Base-by-base conservation (phyloP, 2,329 filamentous ascomycete genomes). In the Exophiala bonariae region DNA sequence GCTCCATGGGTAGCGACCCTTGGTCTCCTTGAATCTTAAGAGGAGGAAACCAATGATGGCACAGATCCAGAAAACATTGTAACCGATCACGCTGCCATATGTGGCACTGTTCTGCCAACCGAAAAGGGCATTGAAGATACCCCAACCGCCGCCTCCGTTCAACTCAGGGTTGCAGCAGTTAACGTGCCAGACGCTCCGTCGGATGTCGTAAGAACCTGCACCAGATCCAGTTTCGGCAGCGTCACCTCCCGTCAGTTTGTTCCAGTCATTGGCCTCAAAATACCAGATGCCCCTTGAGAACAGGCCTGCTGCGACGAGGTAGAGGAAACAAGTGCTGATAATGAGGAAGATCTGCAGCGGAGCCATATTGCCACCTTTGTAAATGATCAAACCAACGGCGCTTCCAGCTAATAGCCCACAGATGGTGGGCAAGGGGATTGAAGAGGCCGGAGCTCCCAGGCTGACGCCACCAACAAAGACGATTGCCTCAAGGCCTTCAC, bases 91-190 rank as follows among this genome's bases (percentile, higher is more conserved):
- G 1, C 87, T 91, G 41, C 89, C 89, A 60, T 92, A 90, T 2
- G 89, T 95, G 4, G 87, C 90, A 10, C 86, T 89, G 71, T 95
- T 95, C 52, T 83, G 80, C 90, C 90, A 96, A 49, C 90, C 89
- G 9, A 95, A 75, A 43, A 95, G 76, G 49, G 87, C 83, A 60
- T 95, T 92, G 75, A 95, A 87, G 56, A 95, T 82, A 45, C 87
- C 88, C 89, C 89, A 95, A 35, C 86, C 87, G 30, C 85, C 83
- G 38, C 85, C 85, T 20, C 86, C 85, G 53, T 88, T 83, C 31
- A 84, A 68, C 42, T 82, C 71, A 0, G 89, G 85, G 59, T 81
- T 91, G 65, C 88, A 93, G 73, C 87, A 95, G 61, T 91, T 90
- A 44, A 92, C 80, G 61, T 92, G 87, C 87, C 88, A 92, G 17